Conservation (phyloP, 2,329 filamentous ascomycete species). For the Metarhizium humberi region DNA sequence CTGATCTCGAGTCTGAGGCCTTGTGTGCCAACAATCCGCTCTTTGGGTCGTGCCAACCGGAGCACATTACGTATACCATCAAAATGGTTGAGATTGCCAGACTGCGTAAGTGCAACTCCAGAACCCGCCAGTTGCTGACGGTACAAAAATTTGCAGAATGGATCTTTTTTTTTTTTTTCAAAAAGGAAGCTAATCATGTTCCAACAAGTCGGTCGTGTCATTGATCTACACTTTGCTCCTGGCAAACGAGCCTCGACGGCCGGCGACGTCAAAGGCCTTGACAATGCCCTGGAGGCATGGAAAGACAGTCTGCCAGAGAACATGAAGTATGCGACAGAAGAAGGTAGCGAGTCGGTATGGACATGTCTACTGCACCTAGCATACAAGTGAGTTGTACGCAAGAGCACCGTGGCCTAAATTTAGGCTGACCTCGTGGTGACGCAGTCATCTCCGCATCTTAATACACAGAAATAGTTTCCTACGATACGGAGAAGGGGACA, state of each 20-base stretch:
- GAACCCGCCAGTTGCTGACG: no score
- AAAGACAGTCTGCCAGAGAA: constrained; percentile 21
- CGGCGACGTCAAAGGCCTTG: constrained; percentile 19
- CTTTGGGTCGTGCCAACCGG: constrained; percentile 20
- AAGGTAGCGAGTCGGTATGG: constrained; percentile 24
- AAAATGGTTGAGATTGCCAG: constrained; percentile 29
- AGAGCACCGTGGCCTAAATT: neutral
- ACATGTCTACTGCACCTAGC: constrained; percentile 27
- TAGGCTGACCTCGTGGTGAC: neutral
- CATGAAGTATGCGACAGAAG: constrained; percentile 20
- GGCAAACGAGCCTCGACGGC: constrained; percentile 19
- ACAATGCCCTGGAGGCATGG: constrained; percentile 23
- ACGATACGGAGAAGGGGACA: constrained; percentile 15
- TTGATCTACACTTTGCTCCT: constrained; percentile 26
- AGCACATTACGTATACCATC: constrained; percentile 25
- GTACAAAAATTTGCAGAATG: no score
- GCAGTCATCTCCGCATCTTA: constrained; percentile 25
- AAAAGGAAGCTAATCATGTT: no score
- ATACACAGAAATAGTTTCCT: constrained; percentile 26
- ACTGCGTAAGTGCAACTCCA: constrained; percentile 15
- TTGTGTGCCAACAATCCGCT: constrained; percentile 11
- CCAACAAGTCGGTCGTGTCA: constrained; percentile 21
- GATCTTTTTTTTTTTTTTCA: no score
- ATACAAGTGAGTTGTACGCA: constrained; percentile 20
- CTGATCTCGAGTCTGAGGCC: constrained; percentile 22